Base-by-base conservation (phyloP, 768 basidiomycete genomes). In the Suillus variegatus region DNA sequence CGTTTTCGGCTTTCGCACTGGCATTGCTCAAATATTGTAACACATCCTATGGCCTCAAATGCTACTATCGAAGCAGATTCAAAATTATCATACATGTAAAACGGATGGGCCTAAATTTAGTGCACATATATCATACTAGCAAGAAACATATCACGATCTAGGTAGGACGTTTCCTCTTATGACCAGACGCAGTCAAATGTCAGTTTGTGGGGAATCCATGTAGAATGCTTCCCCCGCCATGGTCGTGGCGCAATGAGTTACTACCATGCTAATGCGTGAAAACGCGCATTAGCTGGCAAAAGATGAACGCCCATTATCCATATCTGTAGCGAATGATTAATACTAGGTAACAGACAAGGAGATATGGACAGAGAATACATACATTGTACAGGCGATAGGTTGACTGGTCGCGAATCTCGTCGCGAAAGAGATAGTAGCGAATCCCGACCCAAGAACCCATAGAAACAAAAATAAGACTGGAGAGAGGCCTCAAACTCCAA, bases 311-410 rank as follows among this genome's bases (percentile, higher is more conserved):
- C 10, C 9, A 35, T 6, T 10, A 54, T 1, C 52, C 52, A 54
- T 35, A 54, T 35, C 32, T 54, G 10, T 6, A 54, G 18, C 4
- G 18, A 32, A 32, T 20, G 18, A 20, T 18, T 1, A 54, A 32
- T 18, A 16, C 18, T 32, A 54, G 51, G 9, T 6, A 18, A 10
- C 9, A 54, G 52, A 54, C 28, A 54, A 54, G 28, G 18, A 10
- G 4, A 32, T 10, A 32, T 32, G 9, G 32, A 32, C 20, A 9
- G 16, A 32, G 18, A 18, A 12, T 32, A 63, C 64, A 25, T 22
- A 70, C 69, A 13, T 65, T 70, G 44, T 70, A 70, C 25, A 70
- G 16, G 12, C 65, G 35, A 28, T 56, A 70, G 16, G 47, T 67
- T 28, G 22, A n/a, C 36, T 68, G 35, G 36, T 70, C 69, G 9